phyloP scores from a whole-genome alignment of 495 filamentous ascomycete genomes.

The Chaetomidium leptoderma region DNA sequence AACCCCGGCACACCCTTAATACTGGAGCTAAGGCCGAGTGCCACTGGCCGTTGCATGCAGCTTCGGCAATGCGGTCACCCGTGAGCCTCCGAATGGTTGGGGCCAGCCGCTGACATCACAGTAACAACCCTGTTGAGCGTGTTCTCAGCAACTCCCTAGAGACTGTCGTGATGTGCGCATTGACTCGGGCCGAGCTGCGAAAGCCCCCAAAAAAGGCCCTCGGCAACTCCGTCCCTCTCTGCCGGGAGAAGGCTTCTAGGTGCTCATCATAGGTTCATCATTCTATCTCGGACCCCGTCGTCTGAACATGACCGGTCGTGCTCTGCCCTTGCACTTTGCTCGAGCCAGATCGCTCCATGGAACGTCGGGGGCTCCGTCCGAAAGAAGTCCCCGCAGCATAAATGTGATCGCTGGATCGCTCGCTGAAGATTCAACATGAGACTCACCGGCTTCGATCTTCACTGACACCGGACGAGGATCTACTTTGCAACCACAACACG shows the following conservation, averaged over 20 bases:
- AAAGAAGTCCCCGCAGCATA: slow-evolving; percentile 3
- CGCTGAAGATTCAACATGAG: slow-evolving; percentile 7
- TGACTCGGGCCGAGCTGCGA: neutral
- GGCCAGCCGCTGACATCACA: neutral
- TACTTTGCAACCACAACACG: too few relatives aligned
- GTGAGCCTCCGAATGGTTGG: neutral
- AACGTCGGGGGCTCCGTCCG: neutral
- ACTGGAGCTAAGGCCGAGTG: neutral
- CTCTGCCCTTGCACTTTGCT: neutral
- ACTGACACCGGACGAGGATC: neutral
- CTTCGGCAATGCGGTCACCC: neutral
- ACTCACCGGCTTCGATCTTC: slow-evolving; percentile 12
- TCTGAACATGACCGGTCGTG: slow-evolving; percentile 2
- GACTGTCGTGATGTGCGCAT: neutral
- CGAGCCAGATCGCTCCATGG: neutral
- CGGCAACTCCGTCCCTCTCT: neutral
- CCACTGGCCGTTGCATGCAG: neutral
- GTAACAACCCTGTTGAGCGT: too few relatives aligned
- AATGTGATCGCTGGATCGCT: slow-evolving; percentile 8
- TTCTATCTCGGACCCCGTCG: neutral
- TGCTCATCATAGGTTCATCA: slow-evolving; percentile 3
- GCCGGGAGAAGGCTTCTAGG: slow-evolving; percentile 10
- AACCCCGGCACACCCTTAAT: neutral
- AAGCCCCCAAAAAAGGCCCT: neutral
- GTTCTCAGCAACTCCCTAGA: too few relatives aligned